A percentile compares a stretch with the other conserved stretches of the same genome.
Conservation (phyloP, 2,329 filamentous ascomycete species). For the Calonectria pauciramosa region DNA sequence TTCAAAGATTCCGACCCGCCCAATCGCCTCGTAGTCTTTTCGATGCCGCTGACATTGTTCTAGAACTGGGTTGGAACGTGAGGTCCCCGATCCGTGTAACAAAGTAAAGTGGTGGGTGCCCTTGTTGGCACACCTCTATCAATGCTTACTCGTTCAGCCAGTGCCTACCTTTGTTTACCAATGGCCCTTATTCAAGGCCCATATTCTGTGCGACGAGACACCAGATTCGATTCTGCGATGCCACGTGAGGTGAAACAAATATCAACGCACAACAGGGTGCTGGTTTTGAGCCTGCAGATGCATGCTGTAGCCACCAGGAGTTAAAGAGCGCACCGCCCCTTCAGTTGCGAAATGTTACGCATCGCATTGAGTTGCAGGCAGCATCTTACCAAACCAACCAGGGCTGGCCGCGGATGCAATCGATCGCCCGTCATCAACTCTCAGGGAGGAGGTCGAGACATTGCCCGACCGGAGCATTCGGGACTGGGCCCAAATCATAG, state of each 20-base stretch:
- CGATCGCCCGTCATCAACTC: constrained; percentile 11
- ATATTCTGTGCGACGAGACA: constrained; percentile 18
- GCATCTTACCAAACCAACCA: constrained; percentile 34
- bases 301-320: constrained; percentile 27
- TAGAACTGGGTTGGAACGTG: constrained; percentile 29
- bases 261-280: constrained; percentile 33
- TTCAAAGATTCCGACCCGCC: not conserved
- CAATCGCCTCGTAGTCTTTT: constrained; percentile 16
- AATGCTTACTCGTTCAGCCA: constrained; percentile 27
- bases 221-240: constrained; percentile 18
- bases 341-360: constrained; percentile 23
- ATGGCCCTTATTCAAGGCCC: constrained; percentile 6
- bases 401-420: constrained; percentile 20
- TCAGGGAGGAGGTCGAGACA: constrained; percentile 7
- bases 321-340: constrained; percentile 24
- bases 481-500: constrained; percentile 23
- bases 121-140: constrained; percentile 28
- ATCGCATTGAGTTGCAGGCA: constrained; percentile 35
- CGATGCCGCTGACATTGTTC: constrained; percentile 26
- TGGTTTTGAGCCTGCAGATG: constrained; percentile 27
- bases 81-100: constrained; percentile 31
- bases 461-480: constrained; percentile 29
- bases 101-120: constrained; percentile 23
- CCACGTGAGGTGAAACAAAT: constrained; percentile 34
- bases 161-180: constrained; percentile 4